Evolutionary conservation across 257 asterid species (phyloP), one percentile per base, ranked within the genome.

Genomic region (Jacaranda copaia): DNA sequence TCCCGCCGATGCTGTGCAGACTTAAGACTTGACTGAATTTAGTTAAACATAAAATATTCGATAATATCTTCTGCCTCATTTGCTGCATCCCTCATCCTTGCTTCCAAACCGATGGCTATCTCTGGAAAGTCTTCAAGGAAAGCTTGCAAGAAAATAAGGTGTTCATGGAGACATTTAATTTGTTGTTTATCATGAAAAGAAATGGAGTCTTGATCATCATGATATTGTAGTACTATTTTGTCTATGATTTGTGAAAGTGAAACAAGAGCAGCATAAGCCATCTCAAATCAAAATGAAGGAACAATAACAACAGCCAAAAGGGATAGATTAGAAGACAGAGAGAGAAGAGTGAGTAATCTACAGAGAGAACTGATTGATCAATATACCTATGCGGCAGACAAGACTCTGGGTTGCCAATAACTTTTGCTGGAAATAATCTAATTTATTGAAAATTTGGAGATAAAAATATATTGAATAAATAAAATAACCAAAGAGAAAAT

Each of bases 231-330:
- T 32, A 25, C 1, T 25, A 46, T 13, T 0, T 20, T 12, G 14
- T 66, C 14, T 13, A 62, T 66, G 45, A 71, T 58, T 66, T 73
- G 63, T 36, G 69, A 46, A 38, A 79, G 83, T 6, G 70, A 73
- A 39, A 36, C 58, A 57, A 73, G 79, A 57, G 75, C 64, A 4
- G 79, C 75, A 72, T 71, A 71, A 53, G 82, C 78, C 80, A 75
- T 75, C 79, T 16, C 58, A 25, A 25, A 25, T 25, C 32, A 25
- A 25, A 25, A 25, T 13, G 9, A 18, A 55, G 32, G 25, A 55
- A n/a, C 1, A 55, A 55, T 16, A 53, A 53, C 18, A 12, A 42
- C 8, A 25, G 32, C 32, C 32, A 25, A 25, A 25, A 2, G 32
- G 32, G 32, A 25, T 25, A 25, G 32, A 25, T 25, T 2, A 25